Evolutionary conservation across 2,329 filamentous ascomycete genomes (phyloP), one percentile per base, ranked within the genome.

Genomic region (Ophiosphaerella narmari): DNA sequence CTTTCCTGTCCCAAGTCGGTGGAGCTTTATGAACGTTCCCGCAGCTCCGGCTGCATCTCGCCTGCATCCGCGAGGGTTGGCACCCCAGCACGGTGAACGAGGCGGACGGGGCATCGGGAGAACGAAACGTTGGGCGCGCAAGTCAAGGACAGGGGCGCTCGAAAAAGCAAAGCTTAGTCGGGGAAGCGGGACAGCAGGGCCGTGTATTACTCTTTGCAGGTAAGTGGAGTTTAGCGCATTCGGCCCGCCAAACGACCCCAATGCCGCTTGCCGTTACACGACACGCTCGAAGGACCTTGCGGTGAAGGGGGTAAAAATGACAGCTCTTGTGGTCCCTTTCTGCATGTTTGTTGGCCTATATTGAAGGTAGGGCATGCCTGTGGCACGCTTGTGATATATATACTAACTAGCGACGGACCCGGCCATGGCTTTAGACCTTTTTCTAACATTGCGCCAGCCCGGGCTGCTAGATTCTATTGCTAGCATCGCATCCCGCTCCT

Each of bases 91-190:
- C 51, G 53, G 57, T 49, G 48, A 52, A 54, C 52, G 59, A 57
- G 52, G 57, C 58, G 57, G 57, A 57, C 66, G 67, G 67, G 67
- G 65, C 65, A 61, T 45, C 38, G 59, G 65, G 60, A 48, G 45
- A 48, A 61, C 60, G 58, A 58, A 61, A 60, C 54, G 57, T 57
- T 55, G 55, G 54, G 57, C 56, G 57, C 56, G 45, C 52, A 45
- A 31, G 43, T 49, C 43, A 46, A 45, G 47, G 46, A 50, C 41
- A 44, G 48, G 52, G 52, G 54, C 53, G 43, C 55, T 46, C 46
- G 45, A 52, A 54, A 57, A 54, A 51, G 54, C 59, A 60, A 53
- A 49, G 46, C 56, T 56, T 59, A 24, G 44, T 11, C 54, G 63
- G 65, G 63, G 62, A 65, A 57, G 39, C 60, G 58, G 64, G 53